Conservation (phyloP, 2,329 filamentous ascomycete species). For the Daldinia eschscholtzii region DNA sequence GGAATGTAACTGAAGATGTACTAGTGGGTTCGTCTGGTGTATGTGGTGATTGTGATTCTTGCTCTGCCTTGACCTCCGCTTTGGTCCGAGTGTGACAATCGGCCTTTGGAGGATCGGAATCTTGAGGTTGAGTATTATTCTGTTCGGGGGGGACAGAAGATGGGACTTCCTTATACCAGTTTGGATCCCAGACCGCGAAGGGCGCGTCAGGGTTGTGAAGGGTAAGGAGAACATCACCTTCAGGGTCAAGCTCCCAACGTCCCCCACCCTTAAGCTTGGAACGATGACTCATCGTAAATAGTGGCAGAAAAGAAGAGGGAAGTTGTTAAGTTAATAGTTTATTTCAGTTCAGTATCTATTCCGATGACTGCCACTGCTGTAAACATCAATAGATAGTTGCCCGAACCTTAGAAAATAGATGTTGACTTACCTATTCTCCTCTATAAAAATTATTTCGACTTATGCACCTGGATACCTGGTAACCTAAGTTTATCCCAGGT, state of each 20-base stretch:
- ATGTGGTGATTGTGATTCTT: neutral
- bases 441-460: too few relatives aligned
- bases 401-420: too few relatives aligned
- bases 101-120: neutral
- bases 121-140: neutral
- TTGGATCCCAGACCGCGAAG: neutral
- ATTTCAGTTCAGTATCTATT: too few relatives aligned
- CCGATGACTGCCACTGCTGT: too few relatives aligned
- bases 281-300: too few relatives aligned
- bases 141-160: neutral
- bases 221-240: neutral
- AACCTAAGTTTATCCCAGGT: too few relatives aligned
- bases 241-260: neutral
- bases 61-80: neutral
- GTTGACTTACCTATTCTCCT: too few relatives aligned
- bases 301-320: too few relatives aligned
- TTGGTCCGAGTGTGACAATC: neutral
- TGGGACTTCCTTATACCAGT: neutral
- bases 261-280: too few relatives aligned
- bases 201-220: neutral
- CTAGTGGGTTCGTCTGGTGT: neutral
- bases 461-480: too few relatives aligned
- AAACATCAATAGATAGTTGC: too few relatives aligned
- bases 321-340: too few relatives aligned
- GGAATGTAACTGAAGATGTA: neutral